Percentiles rank a stretch among this genome's conserved stretches.
Evolutionary conservation across 2,329 filamentous ascomycete species (phyloP).

Genomic region (Alternaria alternata): DNA sequence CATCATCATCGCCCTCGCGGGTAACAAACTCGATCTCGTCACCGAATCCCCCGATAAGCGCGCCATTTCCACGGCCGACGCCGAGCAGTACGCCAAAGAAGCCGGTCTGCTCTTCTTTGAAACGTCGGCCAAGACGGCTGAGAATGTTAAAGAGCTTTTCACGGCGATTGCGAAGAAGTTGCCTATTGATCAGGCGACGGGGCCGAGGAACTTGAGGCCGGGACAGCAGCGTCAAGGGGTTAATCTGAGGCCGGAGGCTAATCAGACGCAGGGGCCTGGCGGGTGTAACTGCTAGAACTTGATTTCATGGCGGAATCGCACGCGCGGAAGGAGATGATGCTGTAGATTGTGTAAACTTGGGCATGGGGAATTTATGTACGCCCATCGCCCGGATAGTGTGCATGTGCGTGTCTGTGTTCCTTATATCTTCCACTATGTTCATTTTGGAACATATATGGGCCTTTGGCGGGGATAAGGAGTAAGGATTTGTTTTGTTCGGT

Average conservation of each 20-base stretch:
- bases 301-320: no score
- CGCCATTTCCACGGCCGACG: conserved; percentile 86
- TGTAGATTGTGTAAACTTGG: not conserved
- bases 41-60: conserved; percentile 95
- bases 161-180: conserved; percentile 98
- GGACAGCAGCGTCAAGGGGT: conserved; percentile 68
- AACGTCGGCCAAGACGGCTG: conserved; percentile 95
- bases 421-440: conserved; percentile 5
- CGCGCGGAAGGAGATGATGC: no score
- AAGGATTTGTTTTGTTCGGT: not conserved
- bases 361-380: no score
- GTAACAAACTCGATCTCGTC: conserved; percentile 93
- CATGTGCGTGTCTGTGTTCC: not conserved
- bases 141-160: conserved; percentile 95
- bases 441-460: conserved; percentile 9
- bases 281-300: conserved; percentile 68
- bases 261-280: conserved; percentile 64
- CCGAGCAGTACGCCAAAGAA: conserved; percentile 93
- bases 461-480: not conserved
- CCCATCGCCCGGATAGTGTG: no score
- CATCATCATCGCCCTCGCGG: conserved; percentile 97
- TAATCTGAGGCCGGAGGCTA: conserved; percentile 70
- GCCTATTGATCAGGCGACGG: conserved; percentile 86
- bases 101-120: conserved; percentile 97
- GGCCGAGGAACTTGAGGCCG: conserved; percentile 81